A percentile compares a stretch with the other conserved stretches of the same genome.
phyloP scores from a whole-genome alignment of 208 protist genomes.

The Perkinsela sp. region DNA sequence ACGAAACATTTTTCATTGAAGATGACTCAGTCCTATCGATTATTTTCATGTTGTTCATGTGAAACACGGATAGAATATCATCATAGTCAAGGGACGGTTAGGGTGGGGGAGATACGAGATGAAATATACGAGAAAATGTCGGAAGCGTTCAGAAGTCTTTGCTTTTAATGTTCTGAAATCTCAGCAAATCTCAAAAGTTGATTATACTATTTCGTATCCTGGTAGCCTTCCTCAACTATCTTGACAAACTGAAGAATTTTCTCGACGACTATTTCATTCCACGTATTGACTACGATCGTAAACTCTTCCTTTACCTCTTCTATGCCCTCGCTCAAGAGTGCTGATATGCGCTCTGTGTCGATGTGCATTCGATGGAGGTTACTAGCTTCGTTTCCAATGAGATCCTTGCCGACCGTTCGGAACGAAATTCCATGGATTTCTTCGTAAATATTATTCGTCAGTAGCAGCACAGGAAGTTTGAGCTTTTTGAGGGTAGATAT shows the following conservation, averaged over 20 bases:
- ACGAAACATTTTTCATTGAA: too few relatives aligned
- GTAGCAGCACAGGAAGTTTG: background rate
- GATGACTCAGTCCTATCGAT: too few relatives aligned
- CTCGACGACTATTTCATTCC: background rate
- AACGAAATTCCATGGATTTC: background rate
- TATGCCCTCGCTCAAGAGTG: background rate
- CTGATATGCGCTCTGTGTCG: background rate
- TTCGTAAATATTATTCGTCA: background rate
- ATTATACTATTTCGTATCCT: too few relatives aligned
- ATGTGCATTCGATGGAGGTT: background rate
- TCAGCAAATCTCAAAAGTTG: too few relatives aligned
- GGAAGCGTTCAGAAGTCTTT: too few relatives aligned
- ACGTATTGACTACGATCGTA: background rate
- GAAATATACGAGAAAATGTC: too few relatives aligned
- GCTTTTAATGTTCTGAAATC: too few relatives aligned
- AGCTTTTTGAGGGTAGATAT: background rate
- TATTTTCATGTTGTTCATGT: background rate
- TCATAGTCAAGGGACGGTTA: too few relatives aligned
- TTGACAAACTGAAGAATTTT: background rate
- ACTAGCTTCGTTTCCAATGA: background rate
- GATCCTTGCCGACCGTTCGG: background rate
- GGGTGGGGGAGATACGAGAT: too few relatives aligned
- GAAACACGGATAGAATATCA: slow-evolving; percentile 1
- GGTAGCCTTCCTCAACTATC: background rate
- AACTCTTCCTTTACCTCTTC: background rate